phyloP scores from a whole-genome alignment of 23 red algal genomes.

The Gracilaria vermiculophylla region DNA sequence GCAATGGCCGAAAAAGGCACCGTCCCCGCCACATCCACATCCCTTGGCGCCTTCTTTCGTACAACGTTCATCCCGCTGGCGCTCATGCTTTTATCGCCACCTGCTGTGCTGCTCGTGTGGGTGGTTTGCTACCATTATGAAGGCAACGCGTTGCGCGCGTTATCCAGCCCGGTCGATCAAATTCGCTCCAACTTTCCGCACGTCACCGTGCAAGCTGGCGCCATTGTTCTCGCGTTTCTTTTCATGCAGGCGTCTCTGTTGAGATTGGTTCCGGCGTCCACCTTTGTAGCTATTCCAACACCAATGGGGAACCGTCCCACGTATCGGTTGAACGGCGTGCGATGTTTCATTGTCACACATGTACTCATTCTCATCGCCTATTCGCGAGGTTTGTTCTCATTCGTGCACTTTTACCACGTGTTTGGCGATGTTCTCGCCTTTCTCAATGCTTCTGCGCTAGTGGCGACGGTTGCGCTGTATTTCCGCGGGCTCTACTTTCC shows the following conservation, averaged over 20 bases:
- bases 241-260: slow-evolving; percentile 38
- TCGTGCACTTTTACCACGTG: slow-evolving; percentile 47
- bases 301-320: slow-evolving; percentile 69
- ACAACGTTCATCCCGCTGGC: slow-evolving; percentile 48
- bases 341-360: slow-evolving; percentile 58
- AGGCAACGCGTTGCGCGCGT: slow-evolving; percentile 5
- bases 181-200: slow-evolving; percentile 51
- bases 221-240: slow-evolving; percentile 19
- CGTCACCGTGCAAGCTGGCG: neutral
- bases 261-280: slow-evolving; percentile 54
- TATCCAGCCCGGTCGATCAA: neutral
- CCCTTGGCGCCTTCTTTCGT: slow-evolving; percentile 27
- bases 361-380: neutral
- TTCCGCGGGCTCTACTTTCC: slow-evolving; percentile 63
- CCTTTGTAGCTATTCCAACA: slow-evolving; percentile 59
- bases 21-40: neutral
- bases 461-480: slow-evolving; percentile 54
- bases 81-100: slow-evolving; percentile 59
- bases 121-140: slow-evolving; percentile 53
- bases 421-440: slow-evolving; percentile 60
- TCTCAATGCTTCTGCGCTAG: slow-evolving; percentile 25
- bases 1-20: neutral
- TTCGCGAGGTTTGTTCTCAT: slow-evolving; percentile 5
- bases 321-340: slow-evolving; percentile 71
- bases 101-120: slow-evolving; percentile 66